Evolutionary conservation across 768 basidiomycete species (phyloP).

Genomic region (Lentinula guzmanii): DNA sequence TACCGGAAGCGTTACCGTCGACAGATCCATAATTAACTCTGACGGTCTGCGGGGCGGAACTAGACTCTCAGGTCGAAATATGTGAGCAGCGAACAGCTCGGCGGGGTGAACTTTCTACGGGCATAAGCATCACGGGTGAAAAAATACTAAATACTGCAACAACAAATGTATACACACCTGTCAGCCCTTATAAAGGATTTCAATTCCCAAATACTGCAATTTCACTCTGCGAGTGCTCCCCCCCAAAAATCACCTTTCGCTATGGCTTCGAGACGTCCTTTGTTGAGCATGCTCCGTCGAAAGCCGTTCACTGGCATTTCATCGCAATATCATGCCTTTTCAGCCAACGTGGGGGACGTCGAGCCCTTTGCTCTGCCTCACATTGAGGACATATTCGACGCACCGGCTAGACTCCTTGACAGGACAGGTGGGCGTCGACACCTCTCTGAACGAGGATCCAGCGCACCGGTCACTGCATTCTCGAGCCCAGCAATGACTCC

Average conservation of each 20-base stretch:
- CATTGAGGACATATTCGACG: conserved; percentile 51
- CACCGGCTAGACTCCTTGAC: conserved; percentile 28
- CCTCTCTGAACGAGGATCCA: conserved; percentile 2
- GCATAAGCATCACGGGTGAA: neutral
- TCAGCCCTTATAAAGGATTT: conserved; percentile 6
- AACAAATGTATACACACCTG: neutral
- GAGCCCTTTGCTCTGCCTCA: conserved; percentile 14
- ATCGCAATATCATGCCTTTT: neutral
- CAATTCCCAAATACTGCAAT: conserved; percentile 6
- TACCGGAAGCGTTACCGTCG: neutral
- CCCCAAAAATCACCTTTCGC: neutral
- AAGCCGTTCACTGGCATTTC: neutral
- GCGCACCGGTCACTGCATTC: neutral
- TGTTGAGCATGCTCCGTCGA: neutral
- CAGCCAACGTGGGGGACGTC: conserved; percentile 5
- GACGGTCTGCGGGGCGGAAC: neutral
- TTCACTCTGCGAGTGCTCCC: neutral
- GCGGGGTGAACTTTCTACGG: neutral
- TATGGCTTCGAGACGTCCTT: neutral
- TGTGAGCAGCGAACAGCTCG: neutral
- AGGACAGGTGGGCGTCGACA: conserved; percentile 23
- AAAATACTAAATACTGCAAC: conserved; percentile 3
- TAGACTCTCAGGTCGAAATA: neutral
- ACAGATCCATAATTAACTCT: neutral
- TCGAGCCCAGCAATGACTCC: neutral